phyloP scores from a whole-genome alignment of 768 basidiomycete species.

The Suillus decipiens region DNA sequence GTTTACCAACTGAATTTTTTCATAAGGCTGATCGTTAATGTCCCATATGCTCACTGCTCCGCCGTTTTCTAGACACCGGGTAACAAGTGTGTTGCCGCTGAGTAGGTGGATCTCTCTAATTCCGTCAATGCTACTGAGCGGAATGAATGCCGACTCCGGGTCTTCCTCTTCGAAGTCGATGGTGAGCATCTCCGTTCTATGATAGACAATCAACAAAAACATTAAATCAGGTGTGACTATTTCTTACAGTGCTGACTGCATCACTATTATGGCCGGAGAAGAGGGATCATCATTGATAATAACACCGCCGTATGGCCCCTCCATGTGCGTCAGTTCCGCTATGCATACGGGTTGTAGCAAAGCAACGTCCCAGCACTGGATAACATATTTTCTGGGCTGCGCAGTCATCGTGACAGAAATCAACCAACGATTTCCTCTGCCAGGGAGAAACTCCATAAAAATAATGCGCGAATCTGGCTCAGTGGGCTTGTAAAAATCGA shows the following conservation, averaged over 20 bases:
- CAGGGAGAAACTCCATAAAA: constrained; percentile 50
- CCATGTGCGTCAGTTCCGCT: constrained; percentile 37
- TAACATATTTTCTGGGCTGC: constrained; percentile 29
- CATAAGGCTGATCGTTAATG: constrained; percentile 29
- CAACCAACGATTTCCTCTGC: constrained; percentile 43
- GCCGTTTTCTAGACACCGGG: constrained; percentile 30
- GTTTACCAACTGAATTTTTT: constrained; percentile 39
- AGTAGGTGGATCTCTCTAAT: constrained; percentile 38
- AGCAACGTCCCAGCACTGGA: constrained; percentile 62
- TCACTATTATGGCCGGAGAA: constrained; percentile 39
- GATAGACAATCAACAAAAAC: neutral
- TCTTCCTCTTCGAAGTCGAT: constrained; percentile 39
- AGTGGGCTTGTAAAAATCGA: constrained; percentile 26
- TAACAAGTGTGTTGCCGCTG: constrained; percentile 39
- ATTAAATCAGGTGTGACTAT: neutral
- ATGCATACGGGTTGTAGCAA: constrained; percentile 38
- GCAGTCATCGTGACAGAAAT: constrained; percentile 42
- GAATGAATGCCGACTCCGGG: constrained; percentile 40
- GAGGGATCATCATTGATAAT: constrained; percentile 45
- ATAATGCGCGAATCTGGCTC: constrained; percentile 38
- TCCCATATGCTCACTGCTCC: constrained; percentile 40
- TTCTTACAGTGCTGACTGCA: constrained; percentile 44
- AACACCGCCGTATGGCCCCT: constrained; percentile 43
- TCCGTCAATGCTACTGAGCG: constrained; percentile 33
- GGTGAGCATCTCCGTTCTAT: constrained; percentile 44